Evolutionary conservation across 2,329 filamentous ascomycete species (phyloP).

Genomic region (Hymenoscyphus infarciens): DNA sequence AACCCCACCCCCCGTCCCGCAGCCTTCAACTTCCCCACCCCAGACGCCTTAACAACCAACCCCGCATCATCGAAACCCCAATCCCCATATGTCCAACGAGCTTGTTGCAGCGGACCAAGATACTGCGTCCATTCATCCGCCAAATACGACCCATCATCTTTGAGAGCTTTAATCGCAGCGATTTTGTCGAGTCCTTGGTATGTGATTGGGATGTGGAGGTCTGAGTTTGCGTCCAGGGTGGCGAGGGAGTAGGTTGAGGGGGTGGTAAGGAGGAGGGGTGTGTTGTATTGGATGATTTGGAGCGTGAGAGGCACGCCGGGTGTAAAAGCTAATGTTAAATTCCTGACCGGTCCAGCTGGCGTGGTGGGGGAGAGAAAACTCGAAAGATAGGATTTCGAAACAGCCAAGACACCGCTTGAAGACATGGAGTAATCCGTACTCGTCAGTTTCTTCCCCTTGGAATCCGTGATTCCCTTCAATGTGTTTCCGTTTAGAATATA

Average conservation of each 20-base stretch:
- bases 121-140: slow-evolving; percentile 55
- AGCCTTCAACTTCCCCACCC: slow-evolving; percentile 45
- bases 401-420: slow-evolving; percentile 43
- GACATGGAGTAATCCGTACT: slow-evolving; percentile 45
- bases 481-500: slow-evolving; percentile 55
- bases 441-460: slow-evolving; percentile 38
- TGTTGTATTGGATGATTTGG: slow-evolving; percentile 51
- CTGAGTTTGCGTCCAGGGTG: not conserved
- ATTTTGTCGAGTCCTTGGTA: slow-evolving; percentile 49
- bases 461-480: slow-evolving; percentile 41
- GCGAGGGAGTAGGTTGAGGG: slow-evolving; percentile 13
- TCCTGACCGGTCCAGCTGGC: slow-evolving; percentile 45
- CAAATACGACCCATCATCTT: slow-evolving; percentile 46
- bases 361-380: slow-evolving; percentile 42
- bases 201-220: slow-evolving; percentile 47
- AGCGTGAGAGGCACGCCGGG: slow-evolving; percentile 45
- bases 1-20: slow-evolving; percentile 44
- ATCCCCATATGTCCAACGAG: slow-evolving; percentile 44
- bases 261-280: slow-evolving; percentile 35
- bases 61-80: slow-evolving; percentile 48
- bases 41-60: slow-evolving; percentile 45
- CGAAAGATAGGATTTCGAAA: slow-evolving; percentile 45
- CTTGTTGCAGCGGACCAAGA: slow-evolving; percentile 50
- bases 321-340: slow-evolving; percentile 51
- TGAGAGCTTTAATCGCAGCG: slow-evolving; percentile 49